Base-by-base conservation (phyloP, 78 protist species). In the Capsaspora owczarzaki region DNA sequence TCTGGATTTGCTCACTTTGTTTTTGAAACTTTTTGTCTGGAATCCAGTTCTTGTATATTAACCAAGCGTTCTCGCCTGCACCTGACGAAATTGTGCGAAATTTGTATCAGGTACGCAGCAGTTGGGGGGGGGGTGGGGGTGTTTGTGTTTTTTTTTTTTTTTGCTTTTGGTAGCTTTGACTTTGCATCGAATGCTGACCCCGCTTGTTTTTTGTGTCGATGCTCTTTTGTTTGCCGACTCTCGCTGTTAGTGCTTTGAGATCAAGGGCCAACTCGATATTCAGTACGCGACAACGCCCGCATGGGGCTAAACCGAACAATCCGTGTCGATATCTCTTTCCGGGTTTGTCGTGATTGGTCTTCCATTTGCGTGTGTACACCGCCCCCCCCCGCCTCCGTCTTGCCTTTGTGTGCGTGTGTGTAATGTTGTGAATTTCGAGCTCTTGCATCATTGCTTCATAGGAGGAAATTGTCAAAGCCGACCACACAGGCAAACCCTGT, bases 241-340 rank as follows among this genome's bases (percentile, higher is more conserved):
- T 72, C 49, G 10, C 27, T n/a, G 27, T 6, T 38, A 81, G 85
- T 74, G 72, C 22, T 81, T 81, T 29, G 47, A 22, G 38, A n/a
- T 35, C 12, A 70, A 70, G 37, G 74, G 78, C 19, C 41, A 66
- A 25, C 75, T 81, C 40, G 85, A 61, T 49, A 74, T 81, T 42
- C 1, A 81, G 71, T 81, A 81, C 70, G 68, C 66, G 38, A 68
- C 76, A 16, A 81, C 85, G 42, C 74, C 76, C 25, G 85, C 85
- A 31, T 81, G 85, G 85, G 82, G 82, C 23, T 78, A 33, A 78
- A 1, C 68, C 22, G 72, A n/a, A n/a, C n/a, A n/a, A 10, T 46
- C 51, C n/a, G n/a, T n/a, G n/a, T n/a, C n/a, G n/a, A n/a, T n/a
- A n/a, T n/a, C n/a, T n/a, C n/a, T n/a, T n/a, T n/a, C n/a, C n/a